Conservation (phyloP, 176 grass and related monocot genomes). For the Lolium perenne region DNA sequence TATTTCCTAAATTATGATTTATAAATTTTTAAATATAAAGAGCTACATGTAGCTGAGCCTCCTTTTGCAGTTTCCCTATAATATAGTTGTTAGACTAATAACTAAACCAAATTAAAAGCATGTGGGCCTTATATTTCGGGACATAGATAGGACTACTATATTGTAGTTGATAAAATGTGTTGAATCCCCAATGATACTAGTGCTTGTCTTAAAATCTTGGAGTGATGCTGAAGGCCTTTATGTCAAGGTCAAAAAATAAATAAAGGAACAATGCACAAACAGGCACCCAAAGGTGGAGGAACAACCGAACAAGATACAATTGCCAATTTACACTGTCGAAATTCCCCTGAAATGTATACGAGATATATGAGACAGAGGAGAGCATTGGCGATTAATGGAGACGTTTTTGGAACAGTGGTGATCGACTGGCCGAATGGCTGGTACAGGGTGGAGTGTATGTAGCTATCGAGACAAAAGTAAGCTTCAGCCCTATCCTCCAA, state of each 20-base stretch:
- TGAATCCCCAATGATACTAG: not conserved
- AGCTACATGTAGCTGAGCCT: too few relatives aligned
- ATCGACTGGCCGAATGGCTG: not conserved
- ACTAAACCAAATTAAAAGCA: too few relatives aligned
- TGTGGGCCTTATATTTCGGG: too few relatives aligned
- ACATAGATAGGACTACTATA: too few relatives aligned
- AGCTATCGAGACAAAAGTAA: conserved; percentile 35
- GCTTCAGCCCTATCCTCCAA: conserved; percentile 10
- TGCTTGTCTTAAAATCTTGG: not conserved
- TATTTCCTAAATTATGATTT: too few relatives aligned
- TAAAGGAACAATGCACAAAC: not conserved
- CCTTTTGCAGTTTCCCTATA: too few relatives aligned
- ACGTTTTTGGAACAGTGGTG: not conserved
- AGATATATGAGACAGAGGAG: not conserved
- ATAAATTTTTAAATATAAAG: too few relatives aligned
- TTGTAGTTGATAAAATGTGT: not conserved
- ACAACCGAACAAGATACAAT: not conserved
- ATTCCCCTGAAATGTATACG: not conserved
- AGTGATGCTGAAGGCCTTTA: not conserved
- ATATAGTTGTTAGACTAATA: too few relatives aligned
- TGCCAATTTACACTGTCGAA: not conserved
- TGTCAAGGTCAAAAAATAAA: not conserved
- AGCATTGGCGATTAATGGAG: not conserved
- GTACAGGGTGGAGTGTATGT: conserved; percentile 11
- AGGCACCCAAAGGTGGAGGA: not conserved